Evolutionary conservation across 2,329 filamentous ascomycete species (phyloP), one percentile per base, ranked within the genome.

Genomic region (Colletotrichum caudatum): DNA sequence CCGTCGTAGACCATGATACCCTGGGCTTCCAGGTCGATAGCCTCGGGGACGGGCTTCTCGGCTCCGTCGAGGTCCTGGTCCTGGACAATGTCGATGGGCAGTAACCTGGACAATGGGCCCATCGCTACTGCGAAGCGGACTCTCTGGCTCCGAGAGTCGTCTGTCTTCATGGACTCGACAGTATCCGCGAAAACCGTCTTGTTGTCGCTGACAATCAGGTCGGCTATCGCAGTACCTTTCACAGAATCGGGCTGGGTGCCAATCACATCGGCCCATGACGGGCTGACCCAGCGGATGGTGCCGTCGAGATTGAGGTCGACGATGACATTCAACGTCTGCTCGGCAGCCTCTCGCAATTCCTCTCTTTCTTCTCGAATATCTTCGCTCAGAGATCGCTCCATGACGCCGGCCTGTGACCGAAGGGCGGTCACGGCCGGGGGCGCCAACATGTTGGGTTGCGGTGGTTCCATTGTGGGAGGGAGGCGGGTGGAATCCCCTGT

Each of bases 1-100:
- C 93, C 91, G 80, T 98, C 95, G 80, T 97, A 98, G 8, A 98
- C 94, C 92, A 98, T 97, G 78, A 99, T 99, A 29, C 96, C 96
- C 82, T 99, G 96, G 8, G 94, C 97, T 83, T 99, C 97, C 71
- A 99, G 88, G 73, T 94, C 92, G 72, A 97, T 86, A 50, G 90
- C 86, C 68, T 87, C 83, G 64, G 87, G 81, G n/a, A 83, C 81
- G 20, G 58, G 61, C 70, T 78, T 64, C 23, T 82, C 78, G 37
- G 81, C 78, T 66, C 83, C 79, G 35, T 83, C 77, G 59, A 79
- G 76, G 54, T 81, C 81, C 37, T 80, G 77, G 58, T 83, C 81
- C 70, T 81, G 78, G 18, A 83, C 76, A 41, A 79, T 78, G 29
- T 85, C 82, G 74, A 84, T 57, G 35, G 85, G 82, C 33, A 88